Evolutionary conservation across 2,329 filamentous ascomycete genomes (phyloP), one percentile per base, ranked within the genome.

Genomic region (Dothideomycetes sp.): DNA sequence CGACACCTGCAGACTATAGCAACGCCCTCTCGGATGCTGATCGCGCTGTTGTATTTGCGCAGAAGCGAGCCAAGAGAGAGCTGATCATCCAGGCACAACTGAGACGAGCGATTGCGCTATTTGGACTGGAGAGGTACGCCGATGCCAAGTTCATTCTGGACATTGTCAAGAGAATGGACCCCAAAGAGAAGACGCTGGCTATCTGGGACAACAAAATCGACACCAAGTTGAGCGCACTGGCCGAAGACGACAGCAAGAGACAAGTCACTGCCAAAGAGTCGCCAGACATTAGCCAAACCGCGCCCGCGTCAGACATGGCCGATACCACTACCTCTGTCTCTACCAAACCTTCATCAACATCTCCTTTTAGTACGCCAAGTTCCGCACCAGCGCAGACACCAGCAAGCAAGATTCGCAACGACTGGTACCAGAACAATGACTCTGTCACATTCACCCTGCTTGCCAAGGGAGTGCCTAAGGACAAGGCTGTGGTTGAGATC

Each of bases 71-170:
- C 22, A 82, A 80, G 52, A 77, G 83, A 37, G 77, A 85, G 47
- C 71, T 82, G 19, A 85, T 95, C 58, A 70, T 79, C 34, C 75
- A 85, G n/a, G 81, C 84, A 2, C 85, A 95, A 53, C 76, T 91
- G 52, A 77, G 88, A 49, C 77, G 89, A 29, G 83, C 77, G 4
- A 75, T 94, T 10, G 73, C 81, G 9, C 69, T 89, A 18, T 83
- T 77, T 58, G 75, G 79, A 36, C 65, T 87, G 31, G 75, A 74
- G 24, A 71, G 75, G 38, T 85, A 78, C 50, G 86, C 80, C 3
- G 81, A 95, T 60, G 81, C 87, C 1, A 73, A 79, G 43, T 73
- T 77, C 49, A 75, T 88, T 47, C 76, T 88, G 15, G 65, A 62
- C n/a, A 60, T 70, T 19, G 68, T 79, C 31, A 65, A 65, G 44